phyloP scores from a whole-genome alignment of 2,329 filamentous ascomycete genomes.

The Epichloe bromicola region DNA sequence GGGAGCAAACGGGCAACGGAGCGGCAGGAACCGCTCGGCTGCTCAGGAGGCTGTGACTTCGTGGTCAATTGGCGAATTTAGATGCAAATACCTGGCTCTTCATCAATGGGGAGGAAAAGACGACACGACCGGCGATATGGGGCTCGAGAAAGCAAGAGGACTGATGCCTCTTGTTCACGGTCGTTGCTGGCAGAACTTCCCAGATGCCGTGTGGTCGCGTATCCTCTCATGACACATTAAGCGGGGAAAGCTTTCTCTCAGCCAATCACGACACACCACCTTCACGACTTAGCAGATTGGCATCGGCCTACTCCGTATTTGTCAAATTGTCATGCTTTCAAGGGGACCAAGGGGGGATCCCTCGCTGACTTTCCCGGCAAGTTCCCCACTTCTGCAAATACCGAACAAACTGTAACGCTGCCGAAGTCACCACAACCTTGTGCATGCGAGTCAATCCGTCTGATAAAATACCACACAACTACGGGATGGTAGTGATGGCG shows the following conservation, averaged over 20 bases:
- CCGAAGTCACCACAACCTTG: not conserved
- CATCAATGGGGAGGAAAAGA: not conserved
- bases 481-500: no score
- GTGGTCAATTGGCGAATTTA: constrained; percentile 3
- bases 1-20: constrained; percentile 8
- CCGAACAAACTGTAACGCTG: not conserved
- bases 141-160: not conserved
- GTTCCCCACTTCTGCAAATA: no score
- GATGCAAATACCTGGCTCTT: not conserved
- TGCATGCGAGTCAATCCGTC: not conserved
- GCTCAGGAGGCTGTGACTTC: not conserved
- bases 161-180: constrained; percentile 1
- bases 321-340: no score
- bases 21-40: constrained; percentile 2
- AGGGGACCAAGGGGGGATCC: no score
- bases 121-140: not conserved
- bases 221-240: constrained; percentile 26
- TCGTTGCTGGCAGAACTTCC: constrained; percentile 8
- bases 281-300: constrained; percentile 3
- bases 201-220: constrained; percentile 12
- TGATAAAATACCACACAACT: not conserved
- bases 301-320: no score
- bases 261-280: constrained; percentile 19
- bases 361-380: no score
- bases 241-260: constrained; percentile 17